Evolutionary conservation across 2,329 filamentous ascomycete species (phyloP), one percentile per base, ranked within the genome.

Genomic region (Ophiostoma sp.): DNA sequence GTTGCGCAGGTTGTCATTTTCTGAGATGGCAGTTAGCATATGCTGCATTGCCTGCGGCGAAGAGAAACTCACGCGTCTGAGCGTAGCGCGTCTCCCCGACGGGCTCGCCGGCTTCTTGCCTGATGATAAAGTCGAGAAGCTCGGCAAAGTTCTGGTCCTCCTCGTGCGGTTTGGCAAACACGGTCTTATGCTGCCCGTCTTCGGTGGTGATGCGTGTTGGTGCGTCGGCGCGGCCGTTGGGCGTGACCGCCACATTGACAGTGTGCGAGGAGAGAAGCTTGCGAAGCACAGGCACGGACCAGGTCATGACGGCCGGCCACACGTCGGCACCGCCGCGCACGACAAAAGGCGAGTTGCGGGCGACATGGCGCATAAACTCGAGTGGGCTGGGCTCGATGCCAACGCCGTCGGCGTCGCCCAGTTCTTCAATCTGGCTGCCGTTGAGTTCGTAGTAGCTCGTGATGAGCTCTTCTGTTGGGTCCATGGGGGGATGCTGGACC

Each of bases 171-270:
- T 93, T 92, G 40, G 89, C 87, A 74, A 93, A 90, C 36, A 88
- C 78, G 1, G 63, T 64, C 42, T 14, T 44, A 4, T 63, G 27
- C 36, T 80, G 70, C 16, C 76, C 70, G 40, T 76, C 76, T 45
- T 75, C 71, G 7, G 74, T 72, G 58, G 76, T 72, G 3, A 68
- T 77, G 71, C 78, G 77, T 71, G 79, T 87, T 73, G 81, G 87
- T 73, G 81, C 85, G 80, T 80, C 86, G 74, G 82, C 82, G 71
- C 81, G 81, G 84, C 90, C 90, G 62, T 80, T 76, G 1, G 90
- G 90, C n/a, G 91, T 95, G 45, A 92, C 83, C 36, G 91, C 90
- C 68, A 94, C 90, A 72, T 91, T 91, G 66, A 95, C 88, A 0
- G 77, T 77, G 67, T 85, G 81, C 3, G 81, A 81, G 5, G 77